Evolutionary conservation across 305 asterid species (phyloP), one percentile per base, ranked within the genome.

Genomic region (Fraxinus paxiana): DNA sequence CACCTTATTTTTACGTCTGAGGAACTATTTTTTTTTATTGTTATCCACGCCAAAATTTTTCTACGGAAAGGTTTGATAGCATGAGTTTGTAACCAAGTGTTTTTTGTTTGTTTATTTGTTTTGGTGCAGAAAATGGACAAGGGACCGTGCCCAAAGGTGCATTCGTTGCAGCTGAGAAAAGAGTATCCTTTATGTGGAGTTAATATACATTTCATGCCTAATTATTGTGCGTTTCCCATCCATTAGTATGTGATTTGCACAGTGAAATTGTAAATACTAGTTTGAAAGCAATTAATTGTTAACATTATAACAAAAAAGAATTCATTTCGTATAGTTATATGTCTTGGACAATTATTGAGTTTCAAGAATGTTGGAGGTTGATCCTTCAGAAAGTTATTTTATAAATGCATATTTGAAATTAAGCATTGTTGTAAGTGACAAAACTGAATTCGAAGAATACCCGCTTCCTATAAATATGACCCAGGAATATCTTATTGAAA

Each of bases 101-200:
- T 77, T 31, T 41, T 31, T 46, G 77, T 73, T 20, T 17, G 33
- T 13, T 70, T 41, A 2, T 38, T 63, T 85, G 1, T 74, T 67
- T 73, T 82, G 85, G 67, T 86, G 89, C 89, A 95, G 98, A 95
- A 95, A 90, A 95, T 95, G 97, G 98, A 95, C 59, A 90, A 89
- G 87, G 98, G 98, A 41, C 97, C 97, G 17, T 95, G 98, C 88
- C 97, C 98, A 5, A 95, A 95, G 90, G 87, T 93, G 83, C 98
- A 95, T 54, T 95, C 98, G 0, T 85, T 93, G 91, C 98, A 86
- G 87, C 91, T 95, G 83, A 90, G 98, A 83, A 95, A 90, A 88
- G 97, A 92, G 98, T 95, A 93, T 95, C 98, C 94, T 87, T 80
- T 83, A 18, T 82, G 20, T 41, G 34, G 9, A 22, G 10, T 41